Evolutionary conservation across 2,329 filamentous ascomycete genomes (phyloP).

Genomic region (Metarhizium sp.): DNA sequence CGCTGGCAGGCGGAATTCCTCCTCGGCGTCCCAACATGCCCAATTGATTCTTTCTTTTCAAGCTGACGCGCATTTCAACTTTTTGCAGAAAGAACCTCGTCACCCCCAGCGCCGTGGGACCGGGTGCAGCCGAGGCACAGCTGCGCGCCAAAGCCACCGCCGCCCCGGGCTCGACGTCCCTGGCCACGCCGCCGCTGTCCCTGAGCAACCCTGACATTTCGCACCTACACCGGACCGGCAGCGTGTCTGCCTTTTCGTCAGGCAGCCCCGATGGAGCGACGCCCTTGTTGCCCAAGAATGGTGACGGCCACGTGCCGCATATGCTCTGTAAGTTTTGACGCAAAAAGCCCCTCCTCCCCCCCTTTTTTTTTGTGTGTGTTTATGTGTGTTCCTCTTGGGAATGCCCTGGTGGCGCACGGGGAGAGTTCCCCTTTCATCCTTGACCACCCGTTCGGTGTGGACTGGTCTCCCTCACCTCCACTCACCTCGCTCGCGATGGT

Average conservation of each 20-base stretch:
- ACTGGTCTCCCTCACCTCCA: background rate
- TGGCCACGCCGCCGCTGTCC: conserved; percentile 9
- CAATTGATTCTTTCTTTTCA: background rate
- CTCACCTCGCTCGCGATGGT: background rate
- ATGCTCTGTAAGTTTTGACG: conserved; percentile 34
- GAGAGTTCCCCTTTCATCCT: background rate
- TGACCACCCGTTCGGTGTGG: background rate
- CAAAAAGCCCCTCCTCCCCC: background rate
- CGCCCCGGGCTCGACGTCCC: conserved; percentile 1
- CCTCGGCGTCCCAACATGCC: no score
- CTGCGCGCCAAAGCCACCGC: conserved; percentile 8
- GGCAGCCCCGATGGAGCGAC: background rate
- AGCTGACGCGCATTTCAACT: conserved; percentile 6
- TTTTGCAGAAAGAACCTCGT: conserved; percentile 34
- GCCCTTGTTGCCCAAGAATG: conserved; percentile 4
- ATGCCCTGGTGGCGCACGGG: background rate
- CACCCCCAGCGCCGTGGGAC: conserved; percentile 27
- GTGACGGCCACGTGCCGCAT: conserved; percentile 36
- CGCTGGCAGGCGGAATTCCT: no score
- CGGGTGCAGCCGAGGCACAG: conserved; percentile 30
- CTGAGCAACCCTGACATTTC: conserved; percentile 21
- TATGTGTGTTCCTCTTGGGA: background rate
- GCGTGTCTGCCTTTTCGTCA: conserved; percentile 22
- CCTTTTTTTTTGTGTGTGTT: background rate
- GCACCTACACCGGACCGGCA: conserved; percentile 23